Evolutionary conservation across 129 eudicot species (phyloP).

Genomic region (Pittosporum tobira): DNA sequence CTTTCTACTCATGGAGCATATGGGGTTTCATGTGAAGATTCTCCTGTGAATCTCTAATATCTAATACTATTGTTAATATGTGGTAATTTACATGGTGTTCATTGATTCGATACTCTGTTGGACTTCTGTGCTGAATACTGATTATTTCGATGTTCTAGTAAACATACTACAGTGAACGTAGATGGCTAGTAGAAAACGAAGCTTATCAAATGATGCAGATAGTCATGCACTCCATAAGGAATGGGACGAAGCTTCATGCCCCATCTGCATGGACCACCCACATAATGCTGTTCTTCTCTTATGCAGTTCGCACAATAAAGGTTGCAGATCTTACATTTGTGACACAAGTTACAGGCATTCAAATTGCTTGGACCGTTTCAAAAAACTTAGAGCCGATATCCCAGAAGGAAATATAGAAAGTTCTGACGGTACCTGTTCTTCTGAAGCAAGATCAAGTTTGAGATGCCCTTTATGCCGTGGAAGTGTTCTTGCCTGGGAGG

Average conservation of each 20-base stretch:
- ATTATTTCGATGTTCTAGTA: slow-evolving; percentile 42
- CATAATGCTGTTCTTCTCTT: slow-evolving; percentile 91
- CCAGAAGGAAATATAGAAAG: too few species aligned
- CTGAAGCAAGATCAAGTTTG: slow-evolving; percentile 27
- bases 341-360: slow-evolving; percentile 96
- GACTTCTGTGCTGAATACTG: slow-evolving; percentile 21
- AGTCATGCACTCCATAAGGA: slow-evolving; percentile 58
- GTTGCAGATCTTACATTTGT: slow-evolving; percentile 85
- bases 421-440: too few species aligned
- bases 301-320: slow-evolving; percentile 72
- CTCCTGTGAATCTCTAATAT: slow-evolving; percentile 8
- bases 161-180: slow-evolving; percentile 46
- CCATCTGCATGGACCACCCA: slow-evolving; percentile 98
- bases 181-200: slow-evolving; percentile 89
- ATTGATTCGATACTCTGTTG: too few species aligned
- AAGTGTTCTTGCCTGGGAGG: slow-evolving; percentile 54
- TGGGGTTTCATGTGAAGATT: slow-evolving; percentile 3
- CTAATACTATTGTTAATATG: neutral
- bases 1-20: neutral
- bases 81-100: too few species aligned
- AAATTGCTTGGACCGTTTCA: slow-evolving; percentile 83
- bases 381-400: too few species aligned
- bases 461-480: slow-evolving; percentile 93
- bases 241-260: slow-evolving; percentile 87
- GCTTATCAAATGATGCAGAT: slow-evolving; percentile 57